These are phyloP conservation scores for Smallanthus sonchifolius DNA, from an alignment of 129 eudicot genomes.

Conservation along the genomic window DNA sequence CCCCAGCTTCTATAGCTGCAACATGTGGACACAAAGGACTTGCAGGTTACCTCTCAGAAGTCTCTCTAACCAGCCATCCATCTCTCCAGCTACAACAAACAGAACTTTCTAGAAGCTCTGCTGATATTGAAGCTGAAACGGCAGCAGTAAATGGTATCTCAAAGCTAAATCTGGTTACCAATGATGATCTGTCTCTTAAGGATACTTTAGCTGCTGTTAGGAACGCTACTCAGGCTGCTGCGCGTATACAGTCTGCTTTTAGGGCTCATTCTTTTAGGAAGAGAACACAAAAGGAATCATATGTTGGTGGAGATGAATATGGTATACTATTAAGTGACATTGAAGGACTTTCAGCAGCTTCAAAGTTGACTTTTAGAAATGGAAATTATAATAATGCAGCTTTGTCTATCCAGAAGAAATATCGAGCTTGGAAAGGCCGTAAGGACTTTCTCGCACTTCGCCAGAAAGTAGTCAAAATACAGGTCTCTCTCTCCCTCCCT, in stretches of 20 bases:
- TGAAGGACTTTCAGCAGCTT: conserved; percentile 67
- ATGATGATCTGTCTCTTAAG: conserved; percentile 62
- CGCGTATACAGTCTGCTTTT: conserved; percentile 93
- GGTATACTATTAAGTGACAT: conserved; percentile 47
- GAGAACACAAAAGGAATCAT: conserved; percentile 59
- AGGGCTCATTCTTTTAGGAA: conserved; percentile 93
- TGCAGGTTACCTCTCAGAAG: conserved; percentile 93
- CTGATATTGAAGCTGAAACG: conserved; percentile 63
- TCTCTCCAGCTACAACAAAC: conserved; percentile 66
- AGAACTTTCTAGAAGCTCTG: conserved; percentile 58
- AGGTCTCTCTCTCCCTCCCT: conserved; percentile 40
- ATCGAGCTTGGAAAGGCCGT: conserved; percentile 86
- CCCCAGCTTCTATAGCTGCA: conserved; percentile 88
- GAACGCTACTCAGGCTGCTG: conserved; percentile 92
- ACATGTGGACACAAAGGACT: conserved; percentile 74
- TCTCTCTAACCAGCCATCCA: conserved; percentile 78
- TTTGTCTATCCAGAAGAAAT: conserved; percentile 89
- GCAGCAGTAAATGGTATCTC: conserved; percentile 42
- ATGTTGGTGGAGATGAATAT: conserved; percentile 44
- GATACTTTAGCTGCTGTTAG: conserved; percentile 80
- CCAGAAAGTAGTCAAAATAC: conserved; percentile 94
- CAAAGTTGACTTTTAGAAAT: conserved; percentile 62
- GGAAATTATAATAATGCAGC: conserved; percentile 59
- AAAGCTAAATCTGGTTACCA: conserved; percentile 25
- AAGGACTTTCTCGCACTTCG: conserved; percentile 80